Evolutionary conservation across 805 yeast species (phyloP).

Genomic region (Candida quercuum): DNA sequence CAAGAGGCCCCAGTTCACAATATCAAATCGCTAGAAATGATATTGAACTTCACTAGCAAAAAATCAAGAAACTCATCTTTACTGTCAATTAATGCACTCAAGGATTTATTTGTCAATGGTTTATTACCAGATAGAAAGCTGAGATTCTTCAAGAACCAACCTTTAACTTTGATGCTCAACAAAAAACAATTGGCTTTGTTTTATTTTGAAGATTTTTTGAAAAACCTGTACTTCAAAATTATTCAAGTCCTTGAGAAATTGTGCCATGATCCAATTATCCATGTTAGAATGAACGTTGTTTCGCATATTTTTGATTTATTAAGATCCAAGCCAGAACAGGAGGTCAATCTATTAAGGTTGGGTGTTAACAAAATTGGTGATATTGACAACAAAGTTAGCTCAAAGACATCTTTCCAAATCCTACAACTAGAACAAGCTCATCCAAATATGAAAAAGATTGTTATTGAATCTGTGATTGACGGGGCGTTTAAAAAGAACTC

Average conservation of each 20-base stretch:
- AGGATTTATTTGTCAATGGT: slow-evolving; percentile 82
- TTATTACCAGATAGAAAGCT: slow-evolving; percentile 84
- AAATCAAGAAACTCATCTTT: slow-evolving; percentile 91
- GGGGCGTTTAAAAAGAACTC: slow-evolving; percentile 65
- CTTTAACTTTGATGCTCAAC: slow-evolving; percentile 37
- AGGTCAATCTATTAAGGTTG: slow-evolving; percentile 78
- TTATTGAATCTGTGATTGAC: slow-evolving; percentile 77
- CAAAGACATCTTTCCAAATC: slow-evolving; percentile 79
- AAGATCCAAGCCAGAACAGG: slow-evolving; percentile 92
- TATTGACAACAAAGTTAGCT: slow-evolving; percentile 81
- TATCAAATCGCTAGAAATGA: slow-evolving; percentile 72
- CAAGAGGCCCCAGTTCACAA: slow-evolving; percentile 96
- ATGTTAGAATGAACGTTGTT: slow-evolving; percentile 75
- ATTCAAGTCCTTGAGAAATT: slow-evolving; percentile 72
- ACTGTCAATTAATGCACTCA: slow-evolving; percentile 83
- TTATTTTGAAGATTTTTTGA: slow-evolving; percentile 87
- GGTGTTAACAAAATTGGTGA: slow-evolving; percentile 96
- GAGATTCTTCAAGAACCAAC: slow-evolving; percentile 71
- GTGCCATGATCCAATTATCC: slow-evolving; percentile 87
- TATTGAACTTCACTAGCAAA: slow-evolving; percentile 76
- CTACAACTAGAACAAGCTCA: slow-evolving; percentile 82
- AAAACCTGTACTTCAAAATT: slow-evolving; percentile 68
- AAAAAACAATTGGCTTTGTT: slow-evolving; percentile 61
- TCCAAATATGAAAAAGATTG: slow-evolving; percentile 88
- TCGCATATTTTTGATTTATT: slow-evolving; percentile 75